phyloP scores from a whole-genome alignment of 768 basidiomycete genomes.

The Lactarius indigo region DNA sequence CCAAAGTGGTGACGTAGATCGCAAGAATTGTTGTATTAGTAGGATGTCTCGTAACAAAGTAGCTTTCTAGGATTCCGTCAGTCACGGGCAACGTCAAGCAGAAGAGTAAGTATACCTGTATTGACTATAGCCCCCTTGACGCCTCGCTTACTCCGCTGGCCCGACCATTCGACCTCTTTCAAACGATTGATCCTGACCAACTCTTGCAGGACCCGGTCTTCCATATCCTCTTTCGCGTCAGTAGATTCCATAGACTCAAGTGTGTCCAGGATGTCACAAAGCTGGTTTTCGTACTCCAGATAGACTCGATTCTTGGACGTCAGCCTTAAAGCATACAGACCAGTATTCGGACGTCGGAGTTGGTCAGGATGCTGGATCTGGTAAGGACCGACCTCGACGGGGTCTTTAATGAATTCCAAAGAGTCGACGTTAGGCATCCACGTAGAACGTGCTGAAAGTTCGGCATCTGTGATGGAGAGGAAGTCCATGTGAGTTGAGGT shows the following conservation, averaged over 20 bases:
- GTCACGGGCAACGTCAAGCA: not conserved
- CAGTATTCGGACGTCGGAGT: not conserved
- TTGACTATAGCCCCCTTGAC: not conserved
- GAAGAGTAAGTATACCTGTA: not conserved
- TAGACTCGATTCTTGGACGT: not conserved
- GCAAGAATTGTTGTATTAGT: not conserved
- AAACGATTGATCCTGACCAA: not conserved
- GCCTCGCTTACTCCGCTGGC: not conserved
- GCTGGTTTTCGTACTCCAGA: not conserved
- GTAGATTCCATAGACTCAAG: not conserved
- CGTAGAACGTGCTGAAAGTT: too few relatives aligned
- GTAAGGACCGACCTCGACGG: not conserved
- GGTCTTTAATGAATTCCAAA: too few relatives aligned
- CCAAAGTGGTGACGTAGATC: not conserved
- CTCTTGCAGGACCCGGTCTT: not conserved
- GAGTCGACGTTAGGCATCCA: too few relatives aligned
- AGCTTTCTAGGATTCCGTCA: not conserved
- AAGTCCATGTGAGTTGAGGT: too few relatives aligned
- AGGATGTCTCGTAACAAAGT: not conserved
- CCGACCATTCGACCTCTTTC: conserved; percentile 4
- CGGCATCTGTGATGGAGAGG: too few relatives aligned
- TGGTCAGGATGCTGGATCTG: not conserved
- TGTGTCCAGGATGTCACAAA: not conserved
- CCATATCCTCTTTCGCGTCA: not conserved
- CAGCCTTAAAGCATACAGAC: too few relatives aligned